Evolutionary conservation across 2,329 filamentous ascomycete species (phyloP).

Genomic region (Thielaviopsis musarum): DNA sequence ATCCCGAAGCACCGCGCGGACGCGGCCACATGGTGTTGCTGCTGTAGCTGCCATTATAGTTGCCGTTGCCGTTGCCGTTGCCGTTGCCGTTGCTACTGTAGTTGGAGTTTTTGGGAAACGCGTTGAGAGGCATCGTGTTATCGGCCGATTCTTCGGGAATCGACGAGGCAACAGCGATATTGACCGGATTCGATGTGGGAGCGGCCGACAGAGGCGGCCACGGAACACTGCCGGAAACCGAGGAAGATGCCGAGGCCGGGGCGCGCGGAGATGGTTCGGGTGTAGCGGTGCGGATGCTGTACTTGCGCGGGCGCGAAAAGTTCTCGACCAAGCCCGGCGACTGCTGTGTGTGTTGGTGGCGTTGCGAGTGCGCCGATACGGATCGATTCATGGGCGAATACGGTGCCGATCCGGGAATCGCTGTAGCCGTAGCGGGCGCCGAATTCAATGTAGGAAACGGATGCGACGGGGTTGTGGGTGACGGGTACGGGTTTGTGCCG

Average conservation of each 20-base stretch:
- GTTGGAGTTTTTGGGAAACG: background rate
- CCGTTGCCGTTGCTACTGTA: background rate
- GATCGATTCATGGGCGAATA: background rate
- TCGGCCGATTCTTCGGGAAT: background rate
- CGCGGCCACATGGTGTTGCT: slow-evolving; percentile 8
- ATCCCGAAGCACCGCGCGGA: slow-evolving; percentile 21
- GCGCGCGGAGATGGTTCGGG: slow-evolving; percentile 10
- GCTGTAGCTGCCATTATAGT: background rate
- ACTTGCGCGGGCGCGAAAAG: slow-evolving; percentile 42
- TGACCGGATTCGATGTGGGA: background rate
- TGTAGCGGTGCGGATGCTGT: slow-evolving; percentile 24
- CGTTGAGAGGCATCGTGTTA: background rate
- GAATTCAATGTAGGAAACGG: background rate
- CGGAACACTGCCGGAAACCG: background rate
- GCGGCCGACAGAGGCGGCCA: background rate
- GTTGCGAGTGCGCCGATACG: background rate
- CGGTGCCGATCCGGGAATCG: background rate
- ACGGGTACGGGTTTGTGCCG: background rate
- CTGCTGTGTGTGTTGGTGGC: background rate
- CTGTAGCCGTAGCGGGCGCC: background rate
- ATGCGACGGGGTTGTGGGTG: background rate
- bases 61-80: background rate
- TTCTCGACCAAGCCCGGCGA: slow-evolving; percentile 26
- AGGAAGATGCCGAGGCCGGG: background rate
- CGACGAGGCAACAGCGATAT: background rate